Evolutionary conservation across 257 asterid genomes (phyloP).

Genomic region (Anisodus acutangulus): DNA sequence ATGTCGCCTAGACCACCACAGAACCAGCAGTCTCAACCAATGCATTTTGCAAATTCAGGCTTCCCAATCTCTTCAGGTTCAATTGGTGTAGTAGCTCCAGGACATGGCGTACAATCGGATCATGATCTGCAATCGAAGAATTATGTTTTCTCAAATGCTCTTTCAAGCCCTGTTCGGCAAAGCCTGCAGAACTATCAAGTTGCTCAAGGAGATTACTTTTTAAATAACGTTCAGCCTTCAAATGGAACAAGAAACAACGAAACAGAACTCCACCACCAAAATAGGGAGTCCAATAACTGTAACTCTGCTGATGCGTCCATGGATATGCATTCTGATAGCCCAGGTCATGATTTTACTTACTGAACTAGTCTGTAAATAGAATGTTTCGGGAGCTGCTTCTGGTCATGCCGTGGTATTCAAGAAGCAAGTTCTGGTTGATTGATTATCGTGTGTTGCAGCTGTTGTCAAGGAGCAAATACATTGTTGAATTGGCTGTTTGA

Average conservation of each 20-base stretch:
- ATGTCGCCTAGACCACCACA: slow-evolving; percentile 51
- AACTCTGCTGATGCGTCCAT: slow-evolving; percentile 47
- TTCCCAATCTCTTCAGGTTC: slow-evolving; percentile 41
- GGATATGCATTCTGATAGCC: slow-evolving; percentile 59
- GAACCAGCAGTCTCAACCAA: slow-evolving; percentile 42
- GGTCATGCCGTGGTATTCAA: slow-evolving; percentile 12
- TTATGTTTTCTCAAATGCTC: slow-evolving; percentile 56
- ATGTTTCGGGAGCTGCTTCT: slow-evolving; percentile 32
- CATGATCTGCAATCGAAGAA: slow-evolving; percentile 50
- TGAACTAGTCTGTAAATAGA: slow-evolving; percentile 28
- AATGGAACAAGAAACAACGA: slow-evolving; percentile 40
- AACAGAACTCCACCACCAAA: slow-evolving; percentile 40
- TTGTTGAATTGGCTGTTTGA: slow-evolving; percentile 1
- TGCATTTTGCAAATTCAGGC: slow-evolving; percentile 41
- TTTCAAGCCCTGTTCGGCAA: slow-evolving; percentile 53
- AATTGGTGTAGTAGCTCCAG: slow-evolving; percentile 37
- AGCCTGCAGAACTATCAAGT: slow-evolving; percentile 53
- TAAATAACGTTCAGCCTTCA: slow-evolving; percentile 38
- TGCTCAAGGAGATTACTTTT: slow-evolving; percentile 42
- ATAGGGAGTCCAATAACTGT: slow-evolving; percentile 39
- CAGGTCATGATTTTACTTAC: slow-evolving; percentile 39
- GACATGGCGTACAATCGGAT: slow-evolving; percentile 39
- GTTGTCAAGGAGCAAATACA: slow-evolving; percentile 27
- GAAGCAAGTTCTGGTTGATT: slow-evolving; percentile 29
- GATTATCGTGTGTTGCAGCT: slow-evolving; percentile 27